phyloP scores from a whole-genome alignment of 306 rosid species.

The Prunus mume region DNA sequence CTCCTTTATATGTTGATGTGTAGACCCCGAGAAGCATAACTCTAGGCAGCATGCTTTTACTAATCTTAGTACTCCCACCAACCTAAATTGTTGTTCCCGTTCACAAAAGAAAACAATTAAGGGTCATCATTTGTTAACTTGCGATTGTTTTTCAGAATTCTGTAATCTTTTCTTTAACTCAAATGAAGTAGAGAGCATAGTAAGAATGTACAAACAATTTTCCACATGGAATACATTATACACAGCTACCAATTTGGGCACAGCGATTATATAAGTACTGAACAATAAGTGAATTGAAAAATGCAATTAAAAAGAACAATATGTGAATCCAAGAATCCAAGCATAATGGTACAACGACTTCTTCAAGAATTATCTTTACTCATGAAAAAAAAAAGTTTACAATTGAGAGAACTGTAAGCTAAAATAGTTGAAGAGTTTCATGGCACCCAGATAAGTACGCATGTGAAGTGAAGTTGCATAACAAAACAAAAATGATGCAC shows the following conservation, averaged over 20 bases:
- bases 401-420: background rate
- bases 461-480: background rate
- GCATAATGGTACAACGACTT: too few species aligned
- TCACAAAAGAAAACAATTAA: too few species aligned
- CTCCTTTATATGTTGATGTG: too few species aligned
- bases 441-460: background rate
- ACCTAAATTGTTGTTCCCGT: too few species aligned
- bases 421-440: background rate
- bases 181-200: background rate
- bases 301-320: background rate
- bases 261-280: background rate
- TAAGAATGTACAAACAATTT: background rate
- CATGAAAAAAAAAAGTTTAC: background rate
- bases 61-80: background rate
- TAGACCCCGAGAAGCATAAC: too few species aligned
- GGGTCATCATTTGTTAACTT: too few species aligned
- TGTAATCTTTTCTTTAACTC: background rate
- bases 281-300: background rate
- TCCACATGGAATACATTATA: background rate
- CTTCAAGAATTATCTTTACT: background rate
- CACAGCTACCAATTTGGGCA: background rate
- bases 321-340: background rate
- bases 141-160: too few species aligned
- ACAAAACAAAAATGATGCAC: background rate
- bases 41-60: background rate